Base-by-base conservation (phyloP, 805 yeast species). In the Spathaspora sp. region DNA sequence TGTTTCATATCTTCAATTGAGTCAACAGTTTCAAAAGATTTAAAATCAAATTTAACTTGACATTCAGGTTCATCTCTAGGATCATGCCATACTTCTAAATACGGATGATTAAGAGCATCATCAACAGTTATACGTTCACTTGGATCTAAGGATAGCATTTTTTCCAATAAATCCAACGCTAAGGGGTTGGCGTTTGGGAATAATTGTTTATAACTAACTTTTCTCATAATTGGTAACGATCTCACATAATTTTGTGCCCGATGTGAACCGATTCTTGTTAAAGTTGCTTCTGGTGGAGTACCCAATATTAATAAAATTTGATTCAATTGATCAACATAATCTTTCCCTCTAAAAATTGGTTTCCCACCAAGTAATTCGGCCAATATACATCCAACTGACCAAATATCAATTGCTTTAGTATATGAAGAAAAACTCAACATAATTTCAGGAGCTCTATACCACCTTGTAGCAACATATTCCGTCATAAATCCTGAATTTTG, bases 391-490 rank as follows among this genome's bases (percentile, higher is more conserved):
- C 99, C 99, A 18, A 94, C 96, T 0, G 97, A 90, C 99, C 99
- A 94, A 52, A 94, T 80, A 68, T 94, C 99, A 53, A 94, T 93
- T 20, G 99, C 97, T 71, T 90, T 92, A 5, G 98, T 89, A 68
- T 93, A 93, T 53, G 92, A 89, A 67, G 94, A 96, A 73, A 89
- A 90, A 57, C 96, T 86, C 50, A 94, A 77, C 91, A 94, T 93
- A 69, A 94, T 91, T 65, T 94, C 99, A 0, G 99, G 99, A 2
- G 99, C 99, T 59, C 99, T 78, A 69, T 94, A 94, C 99, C 99
- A 94, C 66, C 99, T 80, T 0, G 99, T 94, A 31, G 99, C 98
- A 26, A 94, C 99, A 65, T 94, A 94, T 68, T 93, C 98, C 1
- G 99, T 94, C 76, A 93, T 74, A 62, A 90, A 93, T n/a, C 97